Base-by-base conservation (phyloP, 805 yeast genomes). In the Starmerella vaccinii region DNA sequence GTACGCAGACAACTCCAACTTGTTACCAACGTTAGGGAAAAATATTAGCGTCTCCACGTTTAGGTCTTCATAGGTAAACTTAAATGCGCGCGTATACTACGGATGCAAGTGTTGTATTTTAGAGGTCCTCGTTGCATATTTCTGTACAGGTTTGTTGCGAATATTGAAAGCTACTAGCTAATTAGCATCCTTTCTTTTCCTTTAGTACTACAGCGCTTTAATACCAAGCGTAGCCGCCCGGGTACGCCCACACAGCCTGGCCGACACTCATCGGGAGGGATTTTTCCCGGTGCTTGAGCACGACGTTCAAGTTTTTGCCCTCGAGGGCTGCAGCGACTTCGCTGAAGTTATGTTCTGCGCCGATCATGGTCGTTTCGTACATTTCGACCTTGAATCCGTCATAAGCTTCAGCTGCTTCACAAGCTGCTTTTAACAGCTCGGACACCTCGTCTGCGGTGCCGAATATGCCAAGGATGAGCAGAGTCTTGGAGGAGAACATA, bases 191-290 rank as follows among this genome's bases (percentile, higher is more conserved):
- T n/a, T 33, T 5, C 21, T 8, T 9, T 16, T 33, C 7, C 37
- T 16, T 33, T 33, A 15, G 21, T 33, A 8, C 10, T 16, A 7
- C 10, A 1, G 21, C 37, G 19, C n/a, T 9, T 24, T 34, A 55
- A 37, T 41, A 52, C 58, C 58, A 55, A 15, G 53, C 51, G 39
- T 52, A 55, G 19, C 54, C 54, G 3, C 58, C 58, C 1, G 54
- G 53, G 15, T 33, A 35, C 18, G 49, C 41, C 56, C 54, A 55
- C 15, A 49, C 39, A 9, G 34, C 40, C 9, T 15, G 18, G 2
- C 54, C 49, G 6, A 13, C 10, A 26, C 43, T 48, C 56, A 52
- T 53, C 4, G 58, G 54, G 29, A 50, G 42, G n/a, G 56, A 48
- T 26, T 26, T 18, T 5, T 29, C 21, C 16, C 56, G 50, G 7